Conservation (phyloP, 2,329 filamentous ascomycete species). For the Talaromyces sp. region DNA sequence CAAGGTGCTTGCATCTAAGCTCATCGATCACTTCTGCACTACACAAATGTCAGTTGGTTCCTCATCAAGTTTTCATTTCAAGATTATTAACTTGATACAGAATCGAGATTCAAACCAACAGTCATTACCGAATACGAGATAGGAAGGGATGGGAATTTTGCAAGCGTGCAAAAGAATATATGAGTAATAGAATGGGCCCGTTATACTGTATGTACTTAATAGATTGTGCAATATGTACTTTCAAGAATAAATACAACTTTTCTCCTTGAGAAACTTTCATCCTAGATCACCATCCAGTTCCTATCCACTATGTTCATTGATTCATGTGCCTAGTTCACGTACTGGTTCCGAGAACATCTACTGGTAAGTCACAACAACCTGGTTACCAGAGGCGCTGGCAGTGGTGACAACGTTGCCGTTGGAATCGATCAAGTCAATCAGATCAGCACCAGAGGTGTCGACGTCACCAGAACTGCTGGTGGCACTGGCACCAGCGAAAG, state of each 20-base stretch:
- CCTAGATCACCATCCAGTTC: not conserved
- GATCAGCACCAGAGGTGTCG: constrained; percentile 37
- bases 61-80: not conserved
- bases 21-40: not conserved
- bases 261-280: not conserved
- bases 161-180: not conserved
- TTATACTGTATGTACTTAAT: constrained; percentile 14
- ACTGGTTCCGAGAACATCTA: not conserved
- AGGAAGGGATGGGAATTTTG: not conserved
- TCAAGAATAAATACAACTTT: not conserved
- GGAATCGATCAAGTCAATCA: constrained; percentile 48
- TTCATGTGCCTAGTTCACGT: not conserved
- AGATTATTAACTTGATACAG: not conserved
- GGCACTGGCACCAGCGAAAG: constrained; percentile 34
- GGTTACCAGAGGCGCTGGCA: constrained; percentile 25
- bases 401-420: constrained; percentile 32
- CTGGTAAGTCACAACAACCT: constrained; percentile 27
- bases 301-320: not conserved
- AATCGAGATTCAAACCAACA: not conserved
- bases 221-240: not conserved
- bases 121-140: not conserved
- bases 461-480: constrained; percentile 20
- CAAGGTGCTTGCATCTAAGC: constrained; percentile 15
- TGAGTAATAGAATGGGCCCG: not conserved
- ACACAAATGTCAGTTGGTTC: not conserved